Conservation (phyloP, 306 rosid genomes). For the Prinsepia uniflora region DNA sequence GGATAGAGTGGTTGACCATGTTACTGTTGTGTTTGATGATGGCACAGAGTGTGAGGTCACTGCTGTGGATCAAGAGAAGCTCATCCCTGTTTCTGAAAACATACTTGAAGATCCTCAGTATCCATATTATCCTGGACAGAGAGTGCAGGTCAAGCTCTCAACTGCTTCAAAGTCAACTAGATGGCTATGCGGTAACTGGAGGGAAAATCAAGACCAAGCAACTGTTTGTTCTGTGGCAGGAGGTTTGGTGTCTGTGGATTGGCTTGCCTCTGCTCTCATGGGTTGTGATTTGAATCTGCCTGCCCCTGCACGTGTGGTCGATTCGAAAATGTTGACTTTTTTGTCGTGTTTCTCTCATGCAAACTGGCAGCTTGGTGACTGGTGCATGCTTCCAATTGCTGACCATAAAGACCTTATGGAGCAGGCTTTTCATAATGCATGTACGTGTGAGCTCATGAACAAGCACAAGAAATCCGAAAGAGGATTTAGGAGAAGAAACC, state of each 20-base stretch:
- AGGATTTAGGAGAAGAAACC: conserved; percentile 37
- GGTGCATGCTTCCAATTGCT: conserved; percentile 63
- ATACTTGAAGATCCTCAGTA: conserved; percentile 78
- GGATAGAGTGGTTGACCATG: conserved; percentile 64
- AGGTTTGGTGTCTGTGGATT: conserved; percentile 66
- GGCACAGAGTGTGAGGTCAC: conserved; percentile 63
- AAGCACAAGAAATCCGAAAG: conserved; percentile 37
- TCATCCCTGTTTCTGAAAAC: conserved; percentile 55
- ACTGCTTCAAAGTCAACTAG: conserved; percentile 56
- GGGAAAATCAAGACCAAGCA: conserved; percentile 65
- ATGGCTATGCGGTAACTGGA: conserved; percentile 85
- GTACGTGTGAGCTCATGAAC: conserved; percentile 27
- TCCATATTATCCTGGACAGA: conserved; percentile 93
- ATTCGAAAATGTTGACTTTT: conserved; percentile 61
- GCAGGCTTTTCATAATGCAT: conserved; percentile 32
- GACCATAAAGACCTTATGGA: conserved; percentile 33
- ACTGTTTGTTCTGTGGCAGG: conserved; percentile 76
- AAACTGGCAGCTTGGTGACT: conserved; percentile 96
- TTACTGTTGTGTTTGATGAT: conserved; percentile 66
- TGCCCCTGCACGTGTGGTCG: conserved; percentile 61
- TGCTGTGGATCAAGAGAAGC: conserved; percentile 56
- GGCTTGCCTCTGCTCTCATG: conserved; percentile 61
- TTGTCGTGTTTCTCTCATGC: conserved; percentile 76
- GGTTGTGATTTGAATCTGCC: conserved; percentile 37
- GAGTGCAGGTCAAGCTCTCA: conserved; percentile 64